These are phyloP conservation scores for Trifolium repens DNA, from an alignment of 306 rosid genomes.

Conservation along the genomic window DNA sequence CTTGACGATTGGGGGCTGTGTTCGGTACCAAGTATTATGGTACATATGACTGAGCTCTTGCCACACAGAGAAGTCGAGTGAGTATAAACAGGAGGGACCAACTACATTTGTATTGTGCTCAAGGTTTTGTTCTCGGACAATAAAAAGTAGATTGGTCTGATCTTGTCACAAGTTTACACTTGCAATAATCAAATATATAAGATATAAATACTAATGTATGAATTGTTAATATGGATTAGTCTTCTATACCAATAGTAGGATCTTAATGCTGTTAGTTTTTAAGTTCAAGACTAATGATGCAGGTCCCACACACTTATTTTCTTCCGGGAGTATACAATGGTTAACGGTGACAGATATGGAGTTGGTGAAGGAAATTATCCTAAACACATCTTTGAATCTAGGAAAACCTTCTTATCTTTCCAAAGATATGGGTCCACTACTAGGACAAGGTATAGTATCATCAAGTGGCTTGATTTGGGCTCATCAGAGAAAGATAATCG, in stretches of 20 bases:
- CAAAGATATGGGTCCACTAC: slow-evolving; percentile 45
- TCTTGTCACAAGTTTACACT: not conserved
- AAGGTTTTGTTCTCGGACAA: no score
- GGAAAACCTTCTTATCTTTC: slow-evolving; percentile 52
- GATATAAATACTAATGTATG: not conserved
- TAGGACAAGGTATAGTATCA: slow-evolving; percentile 51
- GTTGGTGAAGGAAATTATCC: slow-evolving; percentile 45
- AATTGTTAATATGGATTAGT: slow-evolving; percentile 14
- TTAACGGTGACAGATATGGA: slow-evolving; percentile 43
- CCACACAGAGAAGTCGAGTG: no score
- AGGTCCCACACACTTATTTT: slow-evolving; percentile 46
- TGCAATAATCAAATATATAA: slow-evolving; percentile 6
- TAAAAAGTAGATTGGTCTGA: no score
- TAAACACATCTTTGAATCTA: slow-evolving; percentile 45
- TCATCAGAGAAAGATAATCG: slow-evolving; percentile 59
- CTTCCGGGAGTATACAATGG: slow-evolving; percentile 42
- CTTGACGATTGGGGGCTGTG: no score
- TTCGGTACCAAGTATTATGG: no score
- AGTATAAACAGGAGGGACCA: no score
- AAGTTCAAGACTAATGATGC: slow-evolving; percentile 19
- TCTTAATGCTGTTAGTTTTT: not conserved
- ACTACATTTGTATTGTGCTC: no score
- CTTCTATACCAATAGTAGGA: not conserved
- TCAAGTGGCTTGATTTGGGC: slow-evolving; percentile 58
- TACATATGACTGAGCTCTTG: no score